Evolutionary conservation across 1,139 yeast species (phyloP).

Genomic region (Zygoascus hellenicus): DNA sequence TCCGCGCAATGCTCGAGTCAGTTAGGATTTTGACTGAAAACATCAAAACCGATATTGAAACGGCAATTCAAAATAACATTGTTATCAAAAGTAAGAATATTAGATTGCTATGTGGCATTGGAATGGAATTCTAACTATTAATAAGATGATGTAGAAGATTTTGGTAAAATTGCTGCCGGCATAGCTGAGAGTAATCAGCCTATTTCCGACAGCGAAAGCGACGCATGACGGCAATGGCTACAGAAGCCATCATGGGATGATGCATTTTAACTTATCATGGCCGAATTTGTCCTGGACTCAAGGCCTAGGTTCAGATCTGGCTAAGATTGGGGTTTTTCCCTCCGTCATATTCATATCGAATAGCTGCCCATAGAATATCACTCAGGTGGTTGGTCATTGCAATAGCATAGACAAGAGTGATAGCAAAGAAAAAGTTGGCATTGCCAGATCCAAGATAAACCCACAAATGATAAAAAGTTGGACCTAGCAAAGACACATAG

Average conservation of each 20-base stretch:
- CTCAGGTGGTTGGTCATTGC: constrained; percentile 64
- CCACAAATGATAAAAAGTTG: constrained; percentile 93
- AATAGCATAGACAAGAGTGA: constrained; percentile 73
- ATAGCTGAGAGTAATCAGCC: not conserved
- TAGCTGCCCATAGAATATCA: constrained; percentile 78
- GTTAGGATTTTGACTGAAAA: constrained; percentile 22
- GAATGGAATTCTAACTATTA: not conserved
- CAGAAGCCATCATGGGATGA: too few relatives aligned
- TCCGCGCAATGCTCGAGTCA: constrained; percentile 23
- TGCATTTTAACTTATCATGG: too few relatives aligned
- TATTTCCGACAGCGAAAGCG: too few relatives aligned
- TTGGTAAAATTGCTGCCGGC: constrained; percentile 6
- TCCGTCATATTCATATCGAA: constrained; percentile 65
- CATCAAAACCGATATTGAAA: constrained; percentile 26
- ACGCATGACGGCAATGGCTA: too few relatives aligned
- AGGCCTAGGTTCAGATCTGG: constrained; percentile 20
- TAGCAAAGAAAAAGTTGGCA: constrained; percentile 92
- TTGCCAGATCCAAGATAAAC: constrained; percentile 91
- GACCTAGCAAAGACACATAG: constrained; percentile 59
- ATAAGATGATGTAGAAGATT: constrained; percentile 11
- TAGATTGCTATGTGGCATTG: not conserved
- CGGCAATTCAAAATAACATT: constrained; percentile 21
- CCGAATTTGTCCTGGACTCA: too few relatives aligned
- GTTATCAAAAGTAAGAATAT: constrained; percentile 16
- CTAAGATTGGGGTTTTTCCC: constrained; percentile 29